These are phyloP conservation scores for Erucastrum elatum DNA, from an alignment of 345 rosid species.

Conservation along the genomic window DNA sequence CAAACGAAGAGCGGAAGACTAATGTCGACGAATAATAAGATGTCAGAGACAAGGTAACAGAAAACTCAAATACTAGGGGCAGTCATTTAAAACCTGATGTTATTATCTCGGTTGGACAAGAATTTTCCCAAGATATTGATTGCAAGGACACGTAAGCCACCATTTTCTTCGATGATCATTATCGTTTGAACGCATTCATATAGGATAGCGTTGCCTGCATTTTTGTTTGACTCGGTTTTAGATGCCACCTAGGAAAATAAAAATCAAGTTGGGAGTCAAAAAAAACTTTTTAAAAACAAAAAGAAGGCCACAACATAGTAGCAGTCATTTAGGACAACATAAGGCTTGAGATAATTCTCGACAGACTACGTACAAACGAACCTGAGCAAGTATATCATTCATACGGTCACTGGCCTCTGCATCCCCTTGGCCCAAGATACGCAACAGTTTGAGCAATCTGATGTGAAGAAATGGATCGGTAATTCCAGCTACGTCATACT, in stretches of 20 bases:
- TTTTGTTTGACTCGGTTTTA: constrained; percentile 95
- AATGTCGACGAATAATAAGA: constrained; percentile 1
- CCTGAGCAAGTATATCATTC: constrained; percentile 99
- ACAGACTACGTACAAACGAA: constrained; percentile 38
- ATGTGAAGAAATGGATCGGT: constrained; percentile 95
- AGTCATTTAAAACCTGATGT: constrained; percentile 65
- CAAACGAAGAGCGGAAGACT: constrained; percentile 10
- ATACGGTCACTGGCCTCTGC: constrained; percentile 89
- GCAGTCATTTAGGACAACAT: constrained; percentile 5
- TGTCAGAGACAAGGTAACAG: constrained; percentile 6
- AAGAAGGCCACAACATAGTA: constrained; percentile 10
- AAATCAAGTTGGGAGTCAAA: constrained; percentile 23
- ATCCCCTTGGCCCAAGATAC: constrained; percentile 89
- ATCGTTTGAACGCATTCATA: constrained; percentile 96
- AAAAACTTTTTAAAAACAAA: not conserved
- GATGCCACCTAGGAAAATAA: constrained; percentile 76
- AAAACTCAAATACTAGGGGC: not conserved
- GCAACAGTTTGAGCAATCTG: constrained; percentile 86
- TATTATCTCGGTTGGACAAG: constrained; percentile 94
- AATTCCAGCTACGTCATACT: constrained; percentile 75
- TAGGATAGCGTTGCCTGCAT: constrained; percentile 96
- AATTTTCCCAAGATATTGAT: constrained; percentile 94
- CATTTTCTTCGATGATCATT: constrained; percentile 93
- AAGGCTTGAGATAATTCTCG: constrained; percentile 1
- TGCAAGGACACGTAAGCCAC: constrained; percentile 97